Conservation (phyloP, 2,329 filamentous ascomycete species). For the Penicillium italicum region DNA sequence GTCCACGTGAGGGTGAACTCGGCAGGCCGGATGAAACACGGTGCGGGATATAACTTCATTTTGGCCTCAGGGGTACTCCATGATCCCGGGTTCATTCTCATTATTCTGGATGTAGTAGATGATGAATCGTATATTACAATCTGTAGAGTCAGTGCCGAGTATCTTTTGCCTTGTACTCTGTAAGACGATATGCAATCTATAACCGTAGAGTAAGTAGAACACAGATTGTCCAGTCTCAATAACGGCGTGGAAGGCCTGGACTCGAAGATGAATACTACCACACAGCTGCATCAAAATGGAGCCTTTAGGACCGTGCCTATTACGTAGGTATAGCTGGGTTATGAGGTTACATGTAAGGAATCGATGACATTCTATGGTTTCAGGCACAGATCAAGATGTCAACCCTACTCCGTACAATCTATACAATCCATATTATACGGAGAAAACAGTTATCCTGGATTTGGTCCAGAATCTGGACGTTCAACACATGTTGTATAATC, state of each 20-base stretch:
- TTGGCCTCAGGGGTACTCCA: not conserved
- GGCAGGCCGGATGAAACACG: slow-evolving; percentile 4
- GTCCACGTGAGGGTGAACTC: slow-evolving; percentile 1
- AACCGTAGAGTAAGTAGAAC: not conserved
- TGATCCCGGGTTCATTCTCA: not conserved
- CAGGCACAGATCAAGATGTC: not conserved
- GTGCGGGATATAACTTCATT: not conserved
- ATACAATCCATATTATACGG: not conserved
- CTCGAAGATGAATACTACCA: not conserved
- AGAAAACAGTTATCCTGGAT: not conserved
- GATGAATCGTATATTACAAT: not conserved
- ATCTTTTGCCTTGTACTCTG: not conserved
- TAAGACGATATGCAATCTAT: not conserved
- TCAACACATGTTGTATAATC: not conserved
- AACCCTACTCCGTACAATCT: not conserved
- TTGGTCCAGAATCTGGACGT: not conserved
- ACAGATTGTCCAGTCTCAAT: not conserved
- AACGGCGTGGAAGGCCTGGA: not conserved
- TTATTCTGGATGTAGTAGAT: not conserved
- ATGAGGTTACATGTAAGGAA: not conserved
- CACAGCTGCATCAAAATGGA: not conserved
- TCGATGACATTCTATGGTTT: not conserved
- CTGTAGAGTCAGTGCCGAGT: not conserved
- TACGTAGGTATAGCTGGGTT: not conserved
- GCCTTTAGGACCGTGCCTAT: slow-evolving; percentile 1